Conservation (phyloP, 257 asterid species). For the Nicotiana noctiflora region DNA sequence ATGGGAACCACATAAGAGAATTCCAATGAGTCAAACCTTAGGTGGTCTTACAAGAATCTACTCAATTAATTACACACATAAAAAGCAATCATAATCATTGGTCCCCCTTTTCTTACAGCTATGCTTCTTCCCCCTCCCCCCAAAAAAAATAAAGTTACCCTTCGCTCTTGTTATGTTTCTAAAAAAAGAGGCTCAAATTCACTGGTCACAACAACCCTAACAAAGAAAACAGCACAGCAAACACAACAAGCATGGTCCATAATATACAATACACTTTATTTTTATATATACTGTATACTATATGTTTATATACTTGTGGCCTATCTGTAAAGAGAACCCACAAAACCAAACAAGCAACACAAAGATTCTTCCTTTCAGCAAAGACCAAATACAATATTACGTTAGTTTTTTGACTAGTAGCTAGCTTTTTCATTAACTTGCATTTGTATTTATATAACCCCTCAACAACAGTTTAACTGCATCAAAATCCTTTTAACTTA, state of each 20-base stretch:
- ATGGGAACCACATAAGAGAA: conserved; percentile 42
- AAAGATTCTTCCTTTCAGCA: conserved; percentile 30
- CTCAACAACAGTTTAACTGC: background rate
- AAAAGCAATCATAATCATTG: conserved; percentile 13
- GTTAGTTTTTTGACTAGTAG: conserved; percentile 19
- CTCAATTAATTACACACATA: conserved; percentile 13
- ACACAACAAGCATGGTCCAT: conserved; percentile 22
- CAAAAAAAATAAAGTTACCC: background rate
- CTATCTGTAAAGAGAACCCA: conserved; percentile 19
- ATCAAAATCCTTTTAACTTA: too few species aligned
- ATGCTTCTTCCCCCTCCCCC: background rate
- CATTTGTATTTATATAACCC: background rate
- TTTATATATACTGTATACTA: background rate
- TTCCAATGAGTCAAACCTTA: conserved; percentile 20
- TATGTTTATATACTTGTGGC: conserved; percentile 5
- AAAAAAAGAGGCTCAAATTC: background rate
- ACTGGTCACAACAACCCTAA: background rate
- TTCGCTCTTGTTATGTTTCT: background rate
- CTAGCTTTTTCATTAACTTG: background rate
- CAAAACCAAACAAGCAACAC: conserved; percentile 16
- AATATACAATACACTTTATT: background rate
- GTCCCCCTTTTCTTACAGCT: conserved; percentile 12
- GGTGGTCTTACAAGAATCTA: conserved; percentile 15
- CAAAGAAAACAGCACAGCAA: conserved; percentile 7
- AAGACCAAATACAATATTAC: conserved; percentile 7